Evolutionary conservation across 2,329 filamentous ascomycete species (phyloP), one percentile per base, ranked within the genome.

Genomic region (Clarireedia hainanense): DNA sequence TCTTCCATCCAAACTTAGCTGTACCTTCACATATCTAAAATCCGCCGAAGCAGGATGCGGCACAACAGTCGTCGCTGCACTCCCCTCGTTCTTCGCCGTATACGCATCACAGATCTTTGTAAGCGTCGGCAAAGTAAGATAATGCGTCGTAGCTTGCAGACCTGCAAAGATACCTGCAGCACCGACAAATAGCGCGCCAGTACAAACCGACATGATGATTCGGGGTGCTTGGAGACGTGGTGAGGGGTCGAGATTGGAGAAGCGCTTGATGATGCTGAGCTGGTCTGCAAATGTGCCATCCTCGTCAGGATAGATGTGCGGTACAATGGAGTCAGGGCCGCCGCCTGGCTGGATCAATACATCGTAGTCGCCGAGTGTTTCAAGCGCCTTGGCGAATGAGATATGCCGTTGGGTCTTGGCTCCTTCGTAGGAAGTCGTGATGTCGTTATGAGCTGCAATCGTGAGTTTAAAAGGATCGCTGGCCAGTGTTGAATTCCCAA

Each of bases 111-210:
- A 54, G 30, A 91, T 74, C 65, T 84, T 91, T 77, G 94, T 89
- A 67, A 95, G 83, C 63, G 83, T 86, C 70, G 88, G 89, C 65
- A 91, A 79, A 73, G 78, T 84, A 72, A 94, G 88, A 58, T 87
- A 85, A 72, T 94, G 89, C 57, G 88, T 92, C 60, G 89, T 95
- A 64, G 88, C 89, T 37, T 85, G 84, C 27, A 94, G 77, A 60
- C 89, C 89, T 61, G 85, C 82, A 58, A 95, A 81, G 68, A 92
- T 82, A 63, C 88, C 89, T 66, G 85, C 80, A 67, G 88, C 77
- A 58, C 85, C 89, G 50, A 92, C 81, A 74, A 92, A 81, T 67
- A 92, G 81, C 42, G 86, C 80, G 61, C 88, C 89, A 48, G 88
- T 89, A 76, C 87, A 90, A 70, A 95, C 76, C 62, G 87, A 88